phyloP scores from a whole-genome alignment of 1,139 yeast genomes.

The Taphrina pruni region DNA sequence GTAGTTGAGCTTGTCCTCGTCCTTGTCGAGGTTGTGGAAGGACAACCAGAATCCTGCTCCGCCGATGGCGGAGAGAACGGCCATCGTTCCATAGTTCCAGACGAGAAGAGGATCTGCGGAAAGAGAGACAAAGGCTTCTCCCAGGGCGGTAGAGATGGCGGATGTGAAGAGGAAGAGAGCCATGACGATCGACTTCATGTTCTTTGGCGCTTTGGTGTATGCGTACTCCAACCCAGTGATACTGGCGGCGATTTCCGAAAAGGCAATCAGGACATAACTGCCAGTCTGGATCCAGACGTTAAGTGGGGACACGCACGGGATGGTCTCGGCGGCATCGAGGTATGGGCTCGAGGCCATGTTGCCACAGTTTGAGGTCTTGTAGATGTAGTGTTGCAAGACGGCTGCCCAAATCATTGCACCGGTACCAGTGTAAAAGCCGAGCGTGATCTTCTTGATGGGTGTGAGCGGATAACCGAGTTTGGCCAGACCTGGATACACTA shows the following conservation, averaged over 20 bases:
- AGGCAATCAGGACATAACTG: slow-evolving; percentile 65
- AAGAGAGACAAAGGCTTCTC: slow-evolving; percentile 72
- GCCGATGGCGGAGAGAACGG: slow-evolving; percentile 63
- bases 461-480: slow-evolving; percentile 55
- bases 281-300: slow-evolving; percentile 70
- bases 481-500: slow-evolving; percentile 64
- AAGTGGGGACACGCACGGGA: slow-evolving; percentile 48
- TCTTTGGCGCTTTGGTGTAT: slow-evolving; percentile 69
- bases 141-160: slow-evolving; percentile 73
- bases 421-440: slow-evolving; percentile 76
- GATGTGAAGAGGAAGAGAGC: slow-evolving; percentile 65
- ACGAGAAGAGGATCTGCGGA: slow-evolving; percentile 70
- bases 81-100: slow-evolving; percentile 71
- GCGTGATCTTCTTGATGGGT: slow-evolving; percentile 72
- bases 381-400: slow-evolving; percentile 72
- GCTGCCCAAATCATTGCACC: slow-evolving; percentile 81
- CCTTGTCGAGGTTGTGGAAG: slow-evolving; percentile 63
- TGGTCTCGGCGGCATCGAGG: slow-evolving; percentile 58
- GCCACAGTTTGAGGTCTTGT: slow-evolving; percentile 78
- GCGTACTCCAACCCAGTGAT: slow-evolving; percentile 69
- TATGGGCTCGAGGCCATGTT: slow-evolving; percentile 57
- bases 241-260: slow-evolving; percentile 69
- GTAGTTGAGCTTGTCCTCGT: slow-evolving; percentile 65
- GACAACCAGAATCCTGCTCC: slow-evolving; percentile 68
- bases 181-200: slow-evolving; percentile 71